These are phyloP conservation scores for Amanita pseudoporphyria DNA, from an alignment of 768 basidiomycete species.

Conservation along the genomic window DNA sequence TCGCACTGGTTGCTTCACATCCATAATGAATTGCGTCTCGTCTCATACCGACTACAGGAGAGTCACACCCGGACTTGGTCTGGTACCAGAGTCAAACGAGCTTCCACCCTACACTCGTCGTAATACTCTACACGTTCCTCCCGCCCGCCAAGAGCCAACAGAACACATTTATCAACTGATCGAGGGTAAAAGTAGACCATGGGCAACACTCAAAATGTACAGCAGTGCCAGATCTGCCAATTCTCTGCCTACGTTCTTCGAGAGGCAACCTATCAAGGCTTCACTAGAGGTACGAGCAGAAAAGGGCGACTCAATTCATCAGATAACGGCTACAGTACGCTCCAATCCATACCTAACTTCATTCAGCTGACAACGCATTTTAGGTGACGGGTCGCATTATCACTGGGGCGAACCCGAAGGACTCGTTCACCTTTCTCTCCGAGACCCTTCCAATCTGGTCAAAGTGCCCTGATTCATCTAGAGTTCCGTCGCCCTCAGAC, in stretches of 20 bases:
- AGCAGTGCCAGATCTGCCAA: conserved; percentile 45
- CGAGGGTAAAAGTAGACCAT: conserved; percentile 32
- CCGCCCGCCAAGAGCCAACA: conserved; percentile 32
- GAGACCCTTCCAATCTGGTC: conserved; percentile 39
- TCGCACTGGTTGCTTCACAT: conserved; percentile 7
- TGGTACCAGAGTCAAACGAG: conserved; percentile 36
- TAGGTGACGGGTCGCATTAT: conserved; percentile 45
- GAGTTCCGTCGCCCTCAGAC: conserved; percentile 32
- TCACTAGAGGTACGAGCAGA: conserved; percentile 37
- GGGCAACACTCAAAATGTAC: conserved; percentile 34
- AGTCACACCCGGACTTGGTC: conserved; percentile 40
- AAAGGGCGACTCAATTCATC: conserved; percentile 43
- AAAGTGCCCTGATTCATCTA: conserved; percentile 29
- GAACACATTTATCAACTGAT: conserved; percentile 35
- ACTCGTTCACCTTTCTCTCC: conserved; percentile 35
- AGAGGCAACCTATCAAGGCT: conserved; percentile 44
- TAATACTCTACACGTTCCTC: conserved; percentile 31
- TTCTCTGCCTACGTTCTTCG: conserved; percentile 41
- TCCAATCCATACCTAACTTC: neutral
- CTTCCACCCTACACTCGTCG: conserved; percentile 42
- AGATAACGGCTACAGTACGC: conserved; percentile 33
- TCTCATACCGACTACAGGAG: conserved; percentile 42
- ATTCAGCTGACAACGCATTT: neutral
- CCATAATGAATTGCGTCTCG: conserved; percentile 19
- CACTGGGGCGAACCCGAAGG: conserved; percentile 34